Conservation (phyloP, 495 filamentous ascomycete species). For the Rhypophila decipiens region DNA sequence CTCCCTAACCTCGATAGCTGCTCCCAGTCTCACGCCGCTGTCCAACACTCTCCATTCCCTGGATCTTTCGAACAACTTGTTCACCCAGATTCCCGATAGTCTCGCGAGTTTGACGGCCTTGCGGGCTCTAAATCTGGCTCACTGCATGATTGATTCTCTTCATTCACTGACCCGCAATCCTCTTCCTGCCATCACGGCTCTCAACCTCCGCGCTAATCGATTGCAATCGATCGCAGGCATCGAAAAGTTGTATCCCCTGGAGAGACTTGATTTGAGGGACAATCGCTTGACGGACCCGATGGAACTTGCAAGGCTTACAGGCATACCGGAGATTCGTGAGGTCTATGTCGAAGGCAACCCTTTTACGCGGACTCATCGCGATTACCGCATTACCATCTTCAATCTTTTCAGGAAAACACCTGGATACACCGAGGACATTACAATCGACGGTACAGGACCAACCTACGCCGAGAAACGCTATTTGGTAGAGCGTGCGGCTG, state of each 20-base stretch:
- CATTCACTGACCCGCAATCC: slow-evolving; percentile 82
- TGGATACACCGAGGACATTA: slow-evolving; percentile 83
- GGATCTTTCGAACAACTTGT: slow-evolving; percentile 86
- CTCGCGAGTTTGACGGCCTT: slow-evolving; percentile 74
- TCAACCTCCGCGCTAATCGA: slow-evolving; percentile 88
- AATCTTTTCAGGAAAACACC: slow-evolving; percentile 92
- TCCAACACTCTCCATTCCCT: slow-evolving; percentile 82
- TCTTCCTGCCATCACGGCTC: slow-evolving; percentile 83
- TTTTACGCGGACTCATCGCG: slow-evolving; percentile 78
- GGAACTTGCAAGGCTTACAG: slow-evolving; percentile 83
- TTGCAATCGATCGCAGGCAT: slow-evolving; percentile 84
- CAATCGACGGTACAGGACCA: slow-evolving; percentile 77
- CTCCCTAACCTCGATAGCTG: slow-evolving; percentile 68
- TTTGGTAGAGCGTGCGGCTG: slow-evolving; percentile 72
- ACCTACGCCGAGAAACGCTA: slow-evolving; percentile 76
- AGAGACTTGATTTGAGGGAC: slow-evolving; percentile 85
- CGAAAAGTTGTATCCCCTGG: slow-evolving; percentile 79
- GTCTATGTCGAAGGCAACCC: slow-evolving; percentile 88
- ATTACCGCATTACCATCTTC: slow-evolving; percentile 85
- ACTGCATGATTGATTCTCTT: slow-evolving; percentile 95
- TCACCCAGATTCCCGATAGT: slow-evolving; percentile 85
- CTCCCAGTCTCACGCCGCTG: slow-evolving; percentile 68
- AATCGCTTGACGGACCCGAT: slow-evolving; percentile 86
- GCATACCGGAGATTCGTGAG: slow-evolving; percentile 84
- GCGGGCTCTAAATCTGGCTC: slow-evolving; percentile 82